Conservation (phyloP, 768 basidiomycete genomes). For the Podaxis carcinomalis region DNA sequence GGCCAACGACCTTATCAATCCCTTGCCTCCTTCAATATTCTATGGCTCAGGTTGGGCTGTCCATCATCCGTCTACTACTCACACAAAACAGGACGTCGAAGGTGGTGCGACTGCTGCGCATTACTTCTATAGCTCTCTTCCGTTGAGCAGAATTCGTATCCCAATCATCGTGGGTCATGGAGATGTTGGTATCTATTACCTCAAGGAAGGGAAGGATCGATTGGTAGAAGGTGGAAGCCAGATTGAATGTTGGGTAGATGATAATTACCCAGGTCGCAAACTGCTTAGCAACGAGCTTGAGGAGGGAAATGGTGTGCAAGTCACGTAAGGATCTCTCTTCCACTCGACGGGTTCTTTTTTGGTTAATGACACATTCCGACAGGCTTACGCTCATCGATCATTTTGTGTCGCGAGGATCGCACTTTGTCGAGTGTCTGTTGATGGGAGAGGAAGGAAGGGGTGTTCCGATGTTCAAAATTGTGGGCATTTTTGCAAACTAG, state of each 20-base stretch:
- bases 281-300: slow-evolving; percentile 58
- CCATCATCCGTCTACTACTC: slow-evolving; percentile 54
- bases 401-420: slow-evolving; percentile 80
- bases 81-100: background rate
- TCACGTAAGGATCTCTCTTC: slow-evolving; percentile 51
- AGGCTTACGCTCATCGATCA: slow-evolving; percentile 87
- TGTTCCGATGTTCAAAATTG: slow-evolving; percentile 83
- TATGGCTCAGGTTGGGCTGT: slow-evolving; percentile 90
- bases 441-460: slow-evolving; percentile 82
- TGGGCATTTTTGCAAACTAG: slow-evolving; percentile 84
- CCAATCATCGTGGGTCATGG: slow-evolving; percentile 84
- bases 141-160: slow-evolving; percentile 77
- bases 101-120: slow-evolving; percentile 53
- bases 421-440: slow-evolving; percentile 89
- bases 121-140: slow-evolving; percentile 91
- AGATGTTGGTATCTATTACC: slow-evolving; percentile 88
- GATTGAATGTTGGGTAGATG: slow-evolving; percentile 96
- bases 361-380: background rate
- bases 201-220: slow-evolving; percentile 69
- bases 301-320: background rate
- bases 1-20: slow-evolving; percentile 98
- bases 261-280: slow-evolving; percentile 78
- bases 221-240: slow-evolving; percentile 53
- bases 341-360: background rate
- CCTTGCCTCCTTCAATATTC: slow-evolving; percentile 90